Evolutionary conservation across 1,284 basidiomycete species (phyloP).

Genomic region (Takashimella koratensis): DNA sequence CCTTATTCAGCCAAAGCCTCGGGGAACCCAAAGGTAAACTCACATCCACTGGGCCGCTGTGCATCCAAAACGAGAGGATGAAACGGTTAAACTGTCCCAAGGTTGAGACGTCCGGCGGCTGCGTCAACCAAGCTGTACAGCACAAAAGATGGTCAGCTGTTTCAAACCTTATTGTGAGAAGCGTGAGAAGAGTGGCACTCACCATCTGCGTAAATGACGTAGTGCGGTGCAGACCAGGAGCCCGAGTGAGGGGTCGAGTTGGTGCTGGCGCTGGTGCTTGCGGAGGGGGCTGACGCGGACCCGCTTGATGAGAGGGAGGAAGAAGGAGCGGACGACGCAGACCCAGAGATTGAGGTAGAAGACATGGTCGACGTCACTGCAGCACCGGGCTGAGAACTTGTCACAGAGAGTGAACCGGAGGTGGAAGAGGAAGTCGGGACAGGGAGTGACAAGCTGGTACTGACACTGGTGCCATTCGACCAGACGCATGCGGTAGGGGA

Average conservation of each 20-base stretch:
- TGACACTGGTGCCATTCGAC: too few species aligned
- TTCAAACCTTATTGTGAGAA: too few species aligned
- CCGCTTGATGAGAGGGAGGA: not conserved
- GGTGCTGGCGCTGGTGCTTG: not conserved
- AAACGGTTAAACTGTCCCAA: slow-evolving; percentile 45
- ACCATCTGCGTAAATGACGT: slow-evolving; percentile 38
- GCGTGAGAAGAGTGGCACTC: slow-evolving; percentile 6
- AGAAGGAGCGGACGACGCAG: not conserved
- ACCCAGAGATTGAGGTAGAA: not conserved
- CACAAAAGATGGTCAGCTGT: not conserved
- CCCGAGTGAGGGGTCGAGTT: not conserved
- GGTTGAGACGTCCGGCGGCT: not conserved
- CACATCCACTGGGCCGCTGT: slow-evolving; percentile 31
- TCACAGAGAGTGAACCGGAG: too few species aligned
- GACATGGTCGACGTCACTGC: not conserved
- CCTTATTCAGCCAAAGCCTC: not conserved
- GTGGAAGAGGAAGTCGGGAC: too few species aligned
- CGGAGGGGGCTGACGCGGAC: not conserved
- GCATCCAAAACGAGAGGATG: slow-evolving; percentile 52
- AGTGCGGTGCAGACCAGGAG: slow-evolving; percentile 27
- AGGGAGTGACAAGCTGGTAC: too few species aligned
- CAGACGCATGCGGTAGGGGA: too few species aligned
- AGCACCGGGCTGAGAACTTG: too few species aligned
- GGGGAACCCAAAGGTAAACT: not conserved
- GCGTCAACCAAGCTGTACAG: slow-evolving; percentile 1